Percentiles rank a stretch among this genome's conserved stretches.
Conservation (phyloP, 1,284 basidiomycete species). For the Trametes hirsuta region DNA sequence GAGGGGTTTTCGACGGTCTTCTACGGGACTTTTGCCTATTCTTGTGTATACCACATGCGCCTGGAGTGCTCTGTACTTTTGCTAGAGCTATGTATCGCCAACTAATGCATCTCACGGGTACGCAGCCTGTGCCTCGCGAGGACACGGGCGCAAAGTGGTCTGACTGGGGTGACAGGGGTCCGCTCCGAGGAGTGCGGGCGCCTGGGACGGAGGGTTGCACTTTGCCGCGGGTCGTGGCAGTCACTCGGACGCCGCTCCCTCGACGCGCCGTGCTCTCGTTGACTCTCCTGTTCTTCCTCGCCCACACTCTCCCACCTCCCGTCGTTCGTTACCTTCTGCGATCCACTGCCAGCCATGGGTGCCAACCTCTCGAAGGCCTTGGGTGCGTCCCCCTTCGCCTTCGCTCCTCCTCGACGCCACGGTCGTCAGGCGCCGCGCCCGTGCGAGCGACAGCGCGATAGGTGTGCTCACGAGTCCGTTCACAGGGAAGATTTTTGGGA, state of each 20-base stretch:
- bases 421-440: neutral
- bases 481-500: constrained; percentile 92
- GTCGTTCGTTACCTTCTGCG: constrained; percentile 52
- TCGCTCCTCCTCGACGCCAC: neutral
- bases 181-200: constrained; percentile 31
- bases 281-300: constrained; percentile 32
- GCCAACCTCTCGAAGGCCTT: constrained; percentile 78
- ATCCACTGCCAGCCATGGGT: constrained; percentile 57
- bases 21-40: constrained; percentile 8
- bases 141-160: constrained; percentile 1
- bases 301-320: constrained; percentile 34
- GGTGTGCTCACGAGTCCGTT: constrained; percentile 9
- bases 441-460: constrained; percentile 6
- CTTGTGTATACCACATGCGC: constrained; percentile 21
- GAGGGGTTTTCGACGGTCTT: constrained; percentile 3
- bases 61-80: constrained; percentile 20
- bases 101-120: neutral
- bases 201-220: constrained; percentile 11
- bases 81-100: constrained; percentile 16
- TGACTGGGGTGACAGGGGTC: constrained; percentile 10
- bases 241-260: neutral
- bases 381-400: constrained; percentile 44
- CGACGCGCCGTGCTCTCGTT: constrained; percentile 14
- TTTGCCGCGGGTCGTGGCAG: constrained; percentile 10
- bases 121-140: neutral